A percentile compares a stretch with the other conserved stretches of the same genome.
phyloP scores from a whole-genome alignment of 208 protist species.

The Crithidia expoeki region DNA sequence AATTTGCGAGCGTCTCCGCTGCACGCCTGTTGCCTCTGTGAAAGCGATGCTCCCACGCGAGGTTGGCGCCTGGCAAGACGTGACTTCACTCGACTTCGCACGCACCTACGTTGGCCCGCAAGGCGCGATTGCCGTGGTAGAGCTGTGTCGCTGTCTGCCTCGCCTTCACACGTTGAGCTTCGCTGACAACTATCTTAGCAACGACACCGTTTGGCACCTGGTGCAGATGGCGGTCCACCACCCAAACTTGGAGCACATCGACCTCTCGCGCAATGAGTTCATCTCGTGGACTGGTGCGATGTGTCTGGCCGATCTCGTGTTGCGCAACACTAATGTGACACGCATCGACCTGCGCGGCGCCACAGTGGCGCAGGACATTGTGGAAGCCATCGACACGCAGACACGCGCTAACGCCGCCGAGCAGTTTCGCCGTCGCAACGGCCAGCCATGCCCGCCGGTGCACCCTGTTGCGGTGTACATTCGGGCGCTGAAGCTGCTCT shows the following conservation, averaged over 20 bases:
- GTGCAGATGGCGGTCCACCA: conserved; percentile 65
- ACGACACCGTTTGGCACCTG: conserved; percentile 66
- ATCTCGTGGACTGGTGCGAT: conserved; percentile 85
- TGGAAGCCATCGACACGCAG: conserved; percentile 55
- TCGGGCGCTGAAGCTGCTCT: conserved; percentile 73
- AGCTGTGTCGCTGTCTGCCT: conserved; percentile 68
- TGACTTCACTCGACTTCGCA: conserved; percentile 57
- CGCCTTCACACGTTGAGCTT: conserved; percentile 46
- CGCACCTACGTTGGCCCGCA: conserved; percentile 71
- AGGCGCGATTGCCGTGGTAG: conserved; percentile 47
- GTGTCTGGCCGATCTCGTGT: conserved; percentile 61
- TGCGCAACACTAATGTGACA: conserved; percentile 57
- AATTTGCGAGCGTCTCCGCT: conserved; percentile 47
- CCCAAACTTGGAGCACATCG: conserved; percentile 55
- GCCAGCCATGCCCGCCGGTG: conserved; percentile 37
- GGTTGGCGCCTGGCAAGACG: conserved; percentile 49
- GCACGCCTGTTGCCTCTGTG: conserved; percentile 44
- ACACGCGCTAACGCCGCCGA: conserved; percentile 61
- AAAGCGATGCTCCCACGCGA: conserved; percentile 47
- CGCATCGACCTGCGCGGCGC: conserved; percentile 55
- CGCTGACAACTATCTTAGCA: conserved; percentile 76
- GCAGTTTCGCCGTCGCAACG: conserved; percentile 27
- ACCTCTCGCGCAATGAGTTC: conserved; percentile 64
- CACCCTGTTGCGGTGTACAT: conserved; percentile 69
- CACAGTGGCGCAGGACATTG: conserved; percentile 33